A percentile compares a stretch with the other conserved stretches of the same genome.
Conservation (phyloP, 192 early-diverging fungal genomes). For the Coemansia sp. region DNA sequence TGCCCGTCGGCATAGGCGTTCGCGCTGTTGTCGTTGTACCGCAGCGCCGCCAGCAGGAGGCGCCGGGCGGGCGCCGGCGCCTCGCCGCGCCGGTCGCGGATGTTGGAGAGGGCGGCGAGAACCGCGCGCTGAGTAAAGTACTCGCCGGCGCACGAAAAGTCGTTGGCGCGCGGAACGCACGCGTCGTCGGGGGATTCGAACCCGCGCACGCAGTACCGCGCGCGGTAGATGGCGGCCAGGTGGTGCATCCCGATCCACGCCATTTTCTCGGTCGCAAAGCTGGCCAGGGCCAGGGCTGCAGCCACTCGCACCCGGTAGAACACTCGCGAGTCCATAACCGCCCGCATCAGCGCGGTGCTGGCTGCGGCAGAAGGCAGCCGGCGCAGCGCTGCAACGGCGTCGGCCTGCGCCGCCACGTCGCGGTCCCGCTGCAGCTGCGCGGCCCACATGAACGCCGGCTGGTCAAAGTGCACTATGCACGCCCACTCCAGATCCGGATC, state of each 20-base stretch:
- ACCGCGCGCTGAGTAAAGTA: conserved; percentile 91
- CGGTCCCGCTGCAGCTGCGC: conserved; percentile 84
- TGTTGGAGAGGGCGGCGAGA: conserved; percentile 67
- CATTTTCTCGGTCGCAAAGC: conserved; percentile 55
- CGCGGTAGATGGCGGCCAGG: conserved; percentile 69
- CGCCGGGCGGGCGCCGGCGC: conserved; percentile 61
- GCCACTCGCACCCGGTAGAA: conserved; percentile 88
- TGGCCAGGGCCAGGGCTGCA: conserved; percentile 68
- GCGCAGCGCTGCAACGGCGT: conserved; percentile 70
- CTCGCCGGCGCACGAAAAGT: conserved; percentile 81
- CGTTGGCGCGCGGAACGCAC: conserved; percentile 78
- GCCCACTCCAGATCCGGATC: conserved; percentile 96
- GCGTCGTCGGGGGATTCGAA: conserved; percentile 14
- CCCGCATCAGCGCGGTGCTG: conserved; percentile 70
- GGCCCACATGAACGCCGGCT: conserved; percentile 95
- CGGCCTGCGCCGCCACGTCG: conserved; percentile 89
- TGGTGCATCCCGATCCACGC: conserved; percentile 70
- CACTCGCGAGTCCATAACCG: conserved; percentile 71
- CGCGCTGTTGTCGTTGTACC: conserved; percentile 90
- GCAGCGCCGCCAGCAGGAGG: conserved; percentile 73
- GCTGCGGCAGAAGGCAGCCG: conserved; percentile 62
- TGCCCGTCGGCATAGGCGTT: conserved; percentile 82
- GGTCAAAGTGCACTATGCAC: conserved; percentile 78
- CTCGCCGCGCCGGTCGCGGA: conserved; percentile 61
- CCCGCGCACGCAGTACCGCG: conserved; percentile 64